Evolutionary conservation across 139 green algal genomes (phyloP).

Genomic region (Chlamydomonas asymmetrica): DNA sequence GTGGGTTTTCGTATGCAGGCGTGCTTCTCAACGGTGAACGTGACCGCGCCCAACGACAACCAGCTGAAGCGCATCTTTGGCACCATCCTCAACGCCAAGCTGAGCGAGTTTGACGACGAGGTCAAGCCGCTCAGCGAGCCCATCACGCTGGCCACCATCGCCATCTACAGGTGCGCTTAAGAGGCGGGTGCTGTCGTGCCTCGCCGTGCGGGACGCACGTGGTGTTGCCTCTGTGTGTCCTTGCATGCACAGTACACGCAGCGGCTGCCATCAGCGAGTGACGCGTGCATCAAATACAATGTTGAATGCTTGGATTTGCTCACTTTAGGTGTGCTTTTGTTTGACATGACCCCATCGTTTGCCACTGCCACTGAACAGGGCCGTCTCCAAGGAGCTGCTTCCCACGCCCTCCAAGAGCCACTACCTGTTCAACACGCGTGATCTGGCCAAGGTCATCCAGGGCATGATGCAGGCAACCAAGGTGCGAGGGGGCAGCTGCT

Average conservation of each 20-base stretch:
- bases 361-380: too few relatives aligned
- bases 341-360: too few relatives aligned
- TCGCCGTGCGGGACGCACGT: too few relatives aligned
- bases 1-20: too few relatives aligned
- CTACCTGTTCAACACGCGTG: constrained; percentile 88
- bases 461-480: constrained; percentile 76
- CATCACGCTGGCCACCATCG: constrained; percentile 66
- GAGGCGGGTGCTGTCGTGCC: neutral
- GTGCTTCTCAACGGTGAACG: constrained; percentile 73
- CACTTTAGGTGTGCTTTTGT: too few relatives aligned
- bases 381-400: constrained; percentile 69
- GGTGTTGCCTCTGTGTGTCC: too few relatives aligned
- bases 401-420: constrained; percentile 81
- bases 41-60: constrained; percentile 69
- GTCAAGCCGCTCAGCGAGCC: constrained; percentile 68
- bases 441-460: constrained; percentile 80
- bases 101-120: constrained; percentile 80
- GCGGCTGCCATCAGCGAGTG: too few relatives aligned
- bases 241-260: too few relatives aligned
- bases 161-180: constrained; percentile 57
- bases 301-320: too few relatives aligned
- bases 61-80: constrained; percentile 83
- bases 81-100: constrained; percentile 73
- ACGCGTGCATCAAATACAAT: too few relatives aligned
- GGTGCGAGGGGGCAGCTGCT: constrained; percentile 15